phyloP scores from a whole-genome alignment of 2,329 filamentous ascomycete genomes.

The Penicillium thymicola region DNA sequence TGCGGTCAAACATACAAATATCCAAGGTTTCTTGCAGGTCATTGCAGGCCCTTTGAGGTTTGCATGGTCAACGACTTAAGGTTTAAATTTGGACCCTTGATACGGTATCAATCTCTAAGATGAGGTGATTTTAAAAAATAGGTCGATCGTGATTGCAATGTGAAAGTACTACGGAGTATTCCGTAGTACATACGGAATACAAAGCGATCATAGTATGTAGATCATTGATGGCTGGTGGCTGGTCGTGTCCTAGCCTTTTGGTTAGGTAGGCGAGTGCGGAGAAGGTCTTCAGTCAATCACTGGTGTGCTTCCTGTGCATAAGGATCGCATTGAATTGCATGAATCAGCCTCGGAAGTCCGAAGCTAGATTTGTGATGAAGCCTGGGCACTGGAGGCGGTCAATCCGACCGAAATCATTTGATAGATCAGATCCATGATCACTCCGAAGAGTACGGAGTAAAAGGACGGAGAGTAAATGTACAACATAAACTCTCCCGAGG shows the following conservation, averaged over 20 bases:
- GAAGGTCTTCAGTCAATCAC: not conserved
- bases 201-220: not conserved
- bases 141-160: not conserved
- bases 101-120: not conserved
- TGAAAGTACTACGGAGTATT: not conserved
- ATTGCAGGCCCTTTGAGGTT: not conserved
- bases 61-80: not conserved
- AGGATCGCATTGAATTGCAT: not conserved
- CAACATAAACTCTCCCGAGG: not conserved
- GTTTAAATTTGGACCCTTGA: not conserved
- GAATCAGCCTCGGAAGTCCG: slow-evolving; percentile 3
- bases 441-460: too few species aligned
- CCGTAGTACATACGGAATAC: not conserved
- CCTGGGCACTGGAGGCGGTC: not conserved
- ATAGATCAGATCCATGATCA: not conserved
- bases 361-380: not conserved
- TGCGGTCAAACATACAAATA: not conserved
- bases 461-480: not conserved
- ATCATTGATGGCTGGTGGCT: not conserved
- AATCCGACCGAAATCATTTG: not conserved
- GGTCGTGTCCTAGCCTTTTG: not conserved
- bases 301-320: not conserved
- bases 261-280: not conserved
- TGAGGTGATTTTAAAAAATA: not conserved
- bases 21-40: not conserved